Percentiles rank a stretch among this genome's conserved stretches.
Conservation (phyloP, 1,139 yeast species). For the Zygotorulaspora mrakii region DNA sequence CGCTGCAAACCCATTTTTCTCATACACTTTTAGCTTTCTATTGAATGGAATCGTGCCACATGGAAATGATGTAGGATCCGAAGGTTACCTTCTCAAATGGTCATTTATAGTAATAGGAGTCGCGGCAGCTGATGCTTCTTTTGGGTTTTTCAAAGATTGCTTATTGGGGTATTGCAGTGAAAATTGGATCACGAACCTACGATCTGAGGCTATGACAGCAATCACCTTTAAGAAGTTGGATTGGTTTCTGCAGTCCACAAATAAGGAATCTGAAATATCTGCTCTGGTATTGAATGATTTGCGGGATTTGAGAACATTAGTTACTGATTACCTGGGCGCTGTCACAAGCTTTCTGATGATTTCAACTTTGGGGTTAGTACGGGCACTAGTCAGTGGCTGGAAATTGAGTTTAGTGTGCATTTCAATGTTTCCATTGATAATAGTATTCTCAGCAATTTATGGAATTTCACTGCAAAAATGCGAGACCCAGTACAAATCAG, state of each 20-base stretch:
- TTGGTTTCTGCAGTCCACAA: constrained; percentile 47
- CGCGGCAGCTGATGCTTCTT: constrained; percentile 57
- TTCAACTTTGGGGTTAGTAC: constrained; percentile 56
- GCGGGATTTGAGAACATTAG: constrained; percentile 65
- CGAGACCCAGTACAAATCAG: constrained; percentile 60
- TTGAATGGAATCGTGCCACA: constrained; percentile 52
- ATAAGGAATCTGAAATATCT: constrained; percentile 54
- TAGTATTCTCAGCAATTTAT: constrained; percentile 49
- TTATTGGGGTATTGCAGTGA: constrained; percentile 61
- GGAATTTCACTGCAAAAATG: constrained; percentile 48
- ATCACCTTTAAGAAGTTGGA: constrained; percentile 52
- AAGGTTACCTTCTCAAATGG: constrained; percentile 53
- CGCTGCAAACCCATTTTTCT: constrained; percentile 67
- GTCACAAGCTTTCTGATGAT: constrained; percentile 51
- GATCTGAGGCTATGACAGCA: constrained; percentile 48
- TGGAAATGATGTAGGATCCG: constrained; percentile 36
- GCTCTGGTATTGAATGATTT: constrained; percentile 75
- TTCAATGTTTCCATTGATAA: constrained; percentile 63
- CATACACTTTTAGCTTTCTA: constrained; percentile 69
- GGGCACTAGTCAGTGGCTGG: constrained; percentile 88
- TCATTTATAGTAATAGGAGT: constrained; percentile 58
- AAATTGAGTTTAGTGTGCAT: constrained; percentile 76
- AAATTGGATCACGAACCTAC: constrained; percentile 55
- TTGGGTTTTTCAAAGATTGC: constrained; percentile 50
- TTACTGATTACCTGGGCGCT: constrained; percentile 59